Conservation (phyloP, 1,139 yeast genomes). For the Debaryomyces robertsiae region DNA sequence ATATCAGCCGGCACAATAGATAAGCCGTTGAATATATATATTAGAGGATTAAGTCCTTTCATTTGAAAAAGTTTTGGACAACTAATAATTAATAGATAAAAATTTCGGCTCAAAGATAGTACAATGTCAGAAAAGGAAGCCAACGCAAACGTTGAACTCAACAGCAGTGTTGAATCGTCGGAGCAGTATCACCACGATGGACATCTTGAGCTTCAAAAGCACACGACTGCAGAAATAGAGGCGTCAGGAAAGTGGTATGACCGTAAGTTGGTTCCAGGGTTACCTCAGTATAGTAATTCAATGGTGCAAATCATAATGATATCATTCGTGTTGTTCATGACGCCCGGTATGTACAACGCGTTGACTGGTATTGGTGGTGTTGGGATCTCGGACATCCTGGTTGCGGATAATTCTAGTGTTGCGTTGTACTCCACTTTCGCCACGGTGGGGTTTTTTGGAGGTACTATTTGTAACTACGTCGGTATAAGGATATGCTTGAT, state of each 20-base stretch:
- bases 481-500: conserved; percentile 53
- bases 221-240: conserved; percentile 32
- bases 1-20: too few relatives aligned
- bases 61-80: neutral
- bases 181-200: conserved; percentile 11
- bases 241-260: conserved; percentile 47
- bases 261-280: conserved; percentile 24
- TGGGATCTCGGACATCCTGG: conserved; percentile 40
- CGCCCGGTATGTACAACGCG: conserved; percentile 63
- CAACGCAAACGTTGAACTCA: conserved; percentile 10
- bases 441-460: conserved; percentile 60
- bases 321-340: conserved; percentile 53
- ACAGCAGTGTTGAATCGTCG: conserved; percentile 11
- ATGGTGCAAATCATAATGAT: conserved; percentile 49
- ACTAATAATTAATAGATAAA: too few relatives aligned
- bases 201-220: conserved; percentile 30
- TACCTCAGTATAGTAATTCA: conserved; percentile 47
- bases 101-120: too few relatives aligned
- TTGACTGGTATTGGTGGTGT: conserved; percentile 57
- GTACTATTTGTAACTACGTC: conserved; percentile 56
- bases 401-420: conserved; percentile 54
- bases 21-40: neutral
- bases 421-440: conserved; percentile 62
- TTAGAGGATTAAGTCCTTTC: neutral
- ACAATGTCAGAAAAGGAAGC: conserved; percentile 8